Percentiles rank a stretch among this genome's conserved stretches.
phyloP scores from a whole-genome alignment of 257 asterid species.

The Solanum corneliomulleri region DNA sequence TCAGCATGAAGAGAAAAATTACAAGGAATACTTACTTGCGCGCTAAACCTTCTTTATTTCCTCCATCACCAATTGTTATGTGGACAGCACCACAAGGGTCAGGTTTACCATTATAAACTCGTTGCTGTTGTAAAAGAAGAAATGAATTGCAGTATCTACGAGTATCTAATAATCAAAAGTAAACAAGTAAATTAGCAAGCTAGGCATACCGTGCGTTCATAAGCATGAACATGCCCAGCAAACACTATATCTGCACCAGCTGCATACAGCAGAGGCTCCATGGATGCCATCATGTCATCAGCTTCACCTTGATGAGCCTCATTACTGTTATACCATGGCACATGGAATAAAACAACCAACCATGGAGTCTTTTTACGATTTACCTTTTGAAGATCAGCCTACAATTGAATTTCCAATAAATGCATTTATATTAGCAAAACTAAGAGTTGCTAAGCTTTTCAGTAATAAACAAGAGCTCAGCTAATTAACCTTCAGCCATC shows the following conservation, averaged over 20 bases:
- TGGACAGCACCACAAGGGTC: conserved; percentile 80
- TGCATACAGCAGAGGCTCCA: conserved; percentile 68
- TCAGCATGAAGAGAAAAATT: not conserved
- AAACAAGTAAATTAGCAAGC: not conserved
- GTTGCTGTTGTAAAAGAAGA: conserved; percentile 34
- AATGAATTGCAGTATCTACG: not conserved
- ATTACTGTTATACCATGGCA: conserved; percentile 94
- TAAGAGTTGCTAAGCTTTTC: not conserved
- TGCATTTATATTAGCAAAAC: not conserved
- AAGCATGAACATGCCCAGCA: conserved; percentile 95
- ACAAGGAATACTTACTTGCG: conserved; percentile 31
- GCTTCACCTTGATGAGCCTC: conserved; percentile 92
- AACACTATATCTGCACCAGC: conserved; percentile 64
- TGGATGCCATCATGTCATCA: conserved; percentile 61
- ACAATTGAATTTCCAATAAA: conserved; percentile 8
- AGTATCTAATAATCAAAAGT: not conserved
- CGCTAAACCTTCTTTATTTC: conserved; percentile 90
- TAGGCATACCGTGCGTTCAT: conserved; percentile 71
- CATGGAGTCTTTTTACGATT: conserved; percentile 75
- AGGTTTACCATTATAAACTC: conserved; percentile 40
- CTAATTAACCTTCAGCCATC: conserved; percentile 83
- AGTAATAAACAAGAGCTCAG: not conserved
- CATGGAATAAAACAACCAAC: conserved; percentile 68
- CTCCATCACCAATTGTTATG: conserved; percentile 94
- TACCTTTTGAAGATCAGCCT: conserved; percentile 70